Evolutionary conservation across 1,284 basidiomycete species (phyloP), one percentile per base, ranked within the genome.

Genomic region (Termitomyces sp.): DNA sequence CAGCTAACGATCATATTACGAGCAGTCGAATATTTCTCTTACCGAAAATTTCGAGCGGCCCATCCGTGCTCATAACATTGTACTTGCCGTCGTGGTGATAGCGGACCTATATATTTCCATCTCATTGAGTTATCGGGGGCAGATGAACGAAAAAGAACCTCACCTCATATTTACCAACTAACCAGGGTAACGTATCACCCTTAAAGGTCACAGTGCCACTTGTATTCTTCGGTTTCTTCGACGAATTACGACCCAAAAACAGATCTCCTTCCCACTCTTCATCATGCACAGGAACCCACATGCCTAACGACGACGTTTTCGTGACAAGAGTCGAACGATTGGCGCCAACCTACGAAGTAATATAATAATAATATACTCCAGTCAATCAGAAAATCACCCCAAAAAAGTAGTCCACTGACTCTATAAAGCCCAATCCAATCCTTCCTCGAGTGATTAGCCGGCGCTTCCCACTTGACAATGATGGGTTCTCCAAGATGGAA

Each of bases 381-480:
- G 19, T 40, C n/a, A 46, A 19, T 30, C 30, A 31, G 21, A 13
- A 28, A n/a, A 31, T 26, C 41, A 9, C 18, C 13, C 7, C 21
- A 26, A 37, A 38, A 54, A 49, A 19, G 11, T 39, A 8, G 46
- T 40, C 11, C 31, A 40, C 75, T 38, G 62, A 86, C 86, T 64
- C 84, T 76, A 64, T 97, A 97, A 39, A 99, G 82, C 10, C 95
- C 97, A 61, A 99, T 91, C 97, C 96, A 99, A 68, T 99, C 96
- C 61, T 87, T 83, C n/a, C 91, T 80, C 13, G 93, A 96, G 66
- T 98, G 96, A 53, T 85, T 82, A 31, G 76, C 71, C 0, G 96
- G 93, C 1, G 92, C 95, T 49, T 84, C 83, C 95, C 95, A 99
- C 40, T 81, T 80, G 33, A 98, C 79, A 4, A 71, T 77, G 61